These are phyloP conservation scores for Xylariaceae sp. DNA, from an alignment of 2,329 filamentous ascomycete genomes.

Conservation along the genomic window DNA sequence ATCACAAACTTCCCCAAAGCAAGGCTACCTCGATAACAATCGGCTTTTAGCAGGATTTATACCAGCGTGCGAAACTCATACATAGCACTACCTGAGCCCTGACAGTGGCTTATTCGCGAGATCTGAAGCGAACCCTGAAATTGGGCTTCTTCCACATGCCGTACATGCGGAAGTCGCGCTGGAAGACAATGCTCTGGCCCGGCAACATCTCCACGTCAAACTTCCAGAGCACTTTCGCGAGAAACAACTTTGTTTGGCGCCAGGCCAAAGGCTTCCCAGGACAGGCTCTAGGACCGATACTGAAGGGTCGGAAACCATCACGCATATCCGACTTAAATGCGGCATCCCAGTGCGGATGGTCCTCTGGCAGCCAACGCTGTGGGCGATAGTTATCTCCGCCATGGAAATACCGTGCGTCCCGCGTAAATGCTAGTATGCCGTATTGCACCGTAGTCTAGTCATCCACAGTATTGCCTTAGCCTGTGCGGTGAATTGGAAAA, in stretches of 20 bases:
- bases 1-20: no score
- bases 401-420: constrained; percentile 1
- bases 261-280: neutral
- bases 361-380: constrained; percentile 4
- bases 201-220: neutral
- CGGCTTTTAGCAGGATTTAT: no score
- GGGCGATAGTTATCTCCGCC: neutral
- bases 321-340: neutral
- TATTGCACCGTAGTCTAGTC: neutral
- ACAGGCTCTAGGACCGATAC: constrained; percentile 4
- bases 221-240: constrained; percentile 13
- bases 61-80: no score
- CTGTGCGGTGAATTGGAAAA: neutral
- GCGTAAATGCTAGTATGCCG: neutral
- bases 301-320: constrained; percentile 1
- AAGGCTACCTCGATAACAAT: no score
- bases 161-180: constrained; percentile 1
- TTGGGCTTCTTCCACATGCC: constrained; percentile 1
- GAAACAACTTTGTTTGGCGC: constrained; percentile 10
- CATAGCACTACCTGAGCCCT: no score
- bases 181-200: neutral
- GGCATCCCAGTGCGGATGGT: constrained; percentile 4
- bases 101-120: neutral
- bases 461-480: neutral
- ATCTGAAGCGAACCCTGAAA: neutral